Conservation (phyloP, 768 basidiomycete species). For the Sarcodon aspratus region DNA sequence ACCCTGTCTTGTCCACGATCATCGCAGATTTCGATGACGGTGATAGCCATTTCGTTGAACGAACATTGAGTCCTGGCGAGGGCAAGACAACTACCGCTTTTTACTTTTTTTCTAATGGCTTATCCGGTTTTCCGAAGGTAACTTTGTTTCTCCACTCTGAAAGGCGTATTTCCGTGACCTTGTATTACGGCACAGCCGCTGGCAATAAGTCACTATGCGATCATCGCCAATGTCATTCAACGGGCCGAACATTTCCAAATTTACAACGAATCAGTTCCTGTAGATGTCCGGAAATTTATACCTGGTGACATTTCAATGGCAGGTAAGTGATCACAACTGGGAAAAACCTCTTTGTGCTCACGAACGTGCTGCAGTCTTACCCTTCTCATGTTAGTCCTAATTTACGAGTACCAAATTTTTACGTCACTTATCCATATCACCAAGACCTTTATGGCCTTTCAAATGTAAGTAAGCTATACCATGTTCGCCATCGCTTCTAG, state of each 20-base stretch:
- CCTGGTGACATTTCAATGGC: constrained; percentile 14
- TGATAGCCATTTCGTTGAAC: constrained; percentile 34
- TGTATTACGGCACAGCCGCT: constrained; percentile 30
- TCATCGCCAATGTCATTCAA: constrained; percentile 19
- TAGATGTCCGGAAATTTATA: constrained; percentile 11
- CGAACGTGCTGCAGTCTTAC: too few relatives aligned
- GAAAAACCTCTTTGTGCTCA: too few relatives aligned
- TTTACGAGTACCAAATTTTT: background rate
- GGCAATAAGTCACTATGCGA: constrained; percentile 18
- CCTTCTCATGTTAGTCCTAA: background rate
- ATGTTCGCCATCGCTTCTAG: background rate
- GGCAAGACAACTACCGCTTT: constrained; percentile 62
- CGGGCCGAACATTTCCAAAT: constrained; percentile 9
- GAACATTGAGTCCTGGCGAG: constrained; percentile 41
- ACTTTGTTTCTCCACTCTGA: background rate
- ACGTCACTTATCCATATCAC: background rate
- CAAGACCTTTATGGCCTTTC: background rate
- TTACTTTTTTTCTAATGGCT: constrained; percentile 64
- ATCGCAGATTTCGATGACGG: constrained; percentile 9
- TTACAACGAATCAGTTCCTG: constrained; percentile 3
- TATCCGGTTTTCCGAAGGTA: constrained; percentile 68
- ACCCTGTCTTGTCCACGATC: constrained; percentile 8
- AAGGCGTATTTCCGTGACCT: constrained; percentile 25
- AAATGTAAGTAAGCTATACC: background rate
- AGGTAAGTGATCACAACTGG: background rate